Base-by-base conservation (phyloP, 352 stramenopile genomes). In the Phytophthora podocarpi region DNA sequence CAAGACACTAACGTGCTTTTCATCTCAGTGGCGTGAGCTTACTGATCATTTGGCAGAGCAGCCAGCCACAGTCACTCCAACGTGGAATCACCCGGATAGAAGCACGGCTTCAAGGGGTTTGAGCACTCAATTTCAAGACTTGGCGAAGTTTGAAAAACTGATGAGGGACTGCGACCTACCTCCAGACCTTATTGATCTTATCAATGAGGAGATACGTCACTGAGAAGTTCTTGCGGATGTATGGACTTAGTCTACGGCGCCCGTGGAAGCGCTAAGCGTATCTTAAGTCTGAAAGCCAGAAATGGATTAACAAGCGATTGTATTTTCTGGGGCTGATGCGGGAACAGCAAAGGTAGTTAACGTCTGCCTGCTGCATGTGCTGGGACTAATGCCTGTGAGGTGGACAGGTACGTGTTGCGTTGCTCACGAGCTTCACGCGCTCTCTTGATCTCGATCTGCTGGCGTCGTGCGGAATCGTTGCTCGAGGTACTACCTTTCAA, bases 341-440 rank as follows among this genome's bases (percentile, higher is more conserved):
- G n/a, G n/a, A n/a, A n/a, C n/a, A n/a, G n/a, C n/a, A n/a, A n/a
- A n/a, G n/a, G n/a, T n/a, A n/a, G n/a, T 16, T 64, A 75, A 28
- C 40, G 63, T 15, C 57, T 68, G 27, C 3, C 32, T 32, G 32
- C 59, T 26, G 63, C 26, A 15, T 67, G 55, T 3, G 59, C 71
- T 21, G 78, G 71, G 30, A 87, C 63, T 28, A 90, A 62, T 4
- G 77, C 41, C 27, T 93, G 81, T 0, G 76, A 76, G 12, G 81
- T 82, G 16, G 83, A 86, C 24, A 90, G 40, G 54, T 89, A 93
- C 6, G 60, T 59, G 24, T 74, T 71, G 2, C 74, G 70, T 16
- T 73, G 39, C 11, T 87, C 66, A 20, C 78, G 54, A 4, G 64
- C 61, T 39, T 86, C 77, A 9, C 67, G 64, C 0, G 47, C 32